Conservation (phyloP, 768 basidiomycete species). For the Trametes coccinea region DNA sequence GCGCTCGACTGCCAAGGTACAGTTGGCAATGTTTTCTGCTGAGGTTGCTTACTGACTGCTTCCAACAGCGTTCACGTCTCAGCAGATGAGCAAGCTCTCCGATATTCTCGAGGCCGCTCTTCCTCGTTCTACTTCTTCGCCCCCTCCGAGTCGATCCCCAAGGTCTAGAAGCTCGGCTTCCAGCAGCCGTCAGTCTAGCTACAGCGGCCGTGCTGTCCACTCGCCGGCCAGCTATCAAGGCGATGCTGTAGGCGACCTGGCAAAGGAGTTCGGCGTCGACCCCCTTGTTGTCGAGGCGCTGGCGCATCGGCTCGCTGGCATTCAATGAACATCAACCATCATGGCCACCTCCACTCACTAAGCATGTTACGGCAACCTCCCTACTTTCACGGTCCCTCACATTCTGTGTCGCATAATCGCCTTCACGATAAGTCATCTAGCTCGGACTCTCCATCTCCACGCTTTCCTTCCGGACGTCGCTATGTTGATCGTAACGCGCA, state of each 20-base stretch:
- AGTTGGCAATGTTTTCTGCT: conserved; percentile 12
- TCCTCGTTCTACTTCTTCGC: conserved; percentile 27
- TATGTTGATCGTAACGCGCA: conserved; percentile 26
- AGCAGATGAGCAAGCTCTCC: conserved; percentile 52
- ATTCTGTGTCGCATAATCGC: conserved; percentile 4
- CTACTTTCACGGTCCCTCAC: conserved; percentile 11
- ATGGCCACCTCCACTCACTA: conserved; percentile 3
- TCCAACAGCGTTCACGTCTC: conserved; percentile 58
- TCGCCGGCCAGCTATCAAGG: conserved; percentile 13
- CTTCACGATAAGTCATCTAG: conserved; percentile 14
- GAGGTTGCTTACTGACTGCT: conserved; percentile 1
- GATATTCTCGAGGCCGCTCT: conserved; percentile 42
- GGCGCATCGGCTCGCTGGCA: conserved; percentile 53
- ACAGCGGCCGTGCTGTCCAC: background rate
- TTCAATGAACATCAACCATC: conserved; percentile 2
- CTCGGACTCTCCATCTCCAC: conserved; percentile 5
- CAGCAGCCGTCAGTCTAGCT: conserved; percentile 14
- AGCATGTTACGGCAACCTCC: conserved; percentile 12
- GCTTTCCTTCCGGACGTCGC: conserved; percentile 15
- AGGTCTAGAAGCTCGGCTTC: conserved; percentile 11
- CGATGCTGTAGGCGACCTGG: conserved; percentile 51
- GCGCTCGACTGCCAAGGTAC: conserved; percentile 61
- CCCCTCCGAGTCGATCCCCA: conserved; percentile 18
- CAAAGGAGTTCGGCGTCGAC: conserved; percentile 75
- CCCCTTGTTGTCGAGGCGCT: conserved; percentile 66